A percentile compares a stretch with the other conserved stretches of the same genome.
These are phyloP conservation scores for Sporothrix curviconia DNA, from an alignment of 2,329 filamentous ascomycete genomes.

Conservation along the genomic window DNA sequence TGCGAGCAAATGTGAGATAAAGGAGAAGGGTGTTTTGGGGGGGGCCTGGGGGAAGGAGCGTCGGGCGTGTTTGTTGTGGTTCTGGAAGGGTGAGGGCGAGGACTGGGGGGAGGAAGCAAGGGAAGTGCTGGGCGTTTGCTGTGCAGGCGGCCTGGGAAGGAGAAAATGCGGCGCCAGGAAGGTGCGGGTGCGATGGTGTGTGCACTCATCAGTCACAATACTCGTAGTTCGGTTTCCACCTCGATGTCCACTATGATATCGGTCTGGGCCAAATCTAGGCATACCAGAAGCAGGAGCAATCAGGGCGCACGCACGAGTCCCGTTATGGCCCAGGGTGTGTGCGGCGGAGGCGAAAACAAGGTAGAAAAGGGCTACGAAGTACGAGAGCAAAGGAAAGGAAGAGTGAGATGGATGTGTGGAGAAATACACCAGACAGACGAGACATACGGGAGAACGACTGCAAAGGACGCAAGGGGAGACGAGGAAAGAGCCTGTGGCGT, in stretches of 20 bases:
- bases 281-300: not conserved
- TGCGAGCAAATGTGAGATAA: constrained; percentile 2
- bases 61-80: constrained; percentile 1
- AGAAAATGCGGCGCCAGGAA: constrained; percentile 2
- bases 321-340: not conserved
- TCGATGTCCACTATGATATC: not conserved
- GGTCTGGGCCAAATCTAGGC: not conserved
- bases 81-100: not conserved
- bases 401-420: constrained; percentile 4
- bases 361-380: not conserved
- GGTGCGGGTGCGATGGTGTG: not conserved
- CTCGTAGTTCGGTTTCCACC: not conserved
- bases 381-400: not conserved
- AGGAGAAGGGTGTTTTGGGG: not conserved
- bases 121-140: not conserved
- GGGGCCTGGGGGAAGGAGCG: not conserved
- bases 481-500: not conserved
- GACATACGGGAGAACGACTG: constrained; percentile 24
- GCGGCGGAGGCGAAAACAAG: constrained; percentile 6
- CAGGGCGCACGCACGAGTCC: not conserved
- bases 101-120: not conserved
- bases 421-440: not conserved
- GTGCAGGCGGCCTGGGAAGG: not conserved
- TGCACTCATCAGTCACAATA: not conserved
- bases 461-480: constrained; percentile 20